Conservation (phyloP, 352 stramenopile species). For the Chrysophaeum taylorii region DNA sequence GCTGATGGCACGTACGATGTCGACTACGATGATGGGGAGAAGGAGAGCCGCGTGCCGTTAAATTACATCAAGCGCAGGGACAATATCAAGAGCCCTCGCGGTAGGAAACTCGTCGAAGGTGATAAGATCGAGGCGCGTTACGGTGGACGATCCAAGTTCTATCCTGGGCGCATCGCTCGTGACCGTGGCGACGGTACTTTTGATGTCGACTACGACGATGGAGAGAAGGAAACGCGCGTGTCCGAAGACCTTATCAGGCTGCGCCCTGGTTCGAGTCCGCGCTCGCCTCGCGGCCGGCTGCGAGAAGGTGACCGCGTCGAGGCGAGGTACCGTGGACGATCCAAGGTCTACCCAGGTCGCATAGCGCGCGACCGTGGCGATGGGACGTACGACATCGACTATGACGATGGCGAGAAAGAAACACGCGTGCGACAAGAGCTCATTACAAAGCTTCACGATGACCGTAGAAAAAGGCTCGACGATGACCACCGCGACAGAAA, state of each 20-base stretch:
- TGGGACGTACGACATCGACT: constrained; percentile 32
- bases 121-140: constrained; percentile 27
- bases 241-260: constrained; percentile 30
- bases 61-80: constrained; percentile 35
- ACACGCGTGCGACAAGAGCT: constrained; percentile 25
- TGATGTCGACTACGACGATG: constrained; percentile 56
- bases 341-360: constrained; percentile 17
- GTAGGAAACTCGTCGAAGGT: constrained; percentile 11
- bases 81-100: constrained; percentile 34
- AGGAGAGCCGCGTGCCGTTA: constrained; percentile 33
- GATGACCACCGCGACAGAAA: background rate
- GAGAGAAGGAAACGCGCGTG: constrained; percentile 51
- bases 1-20: constrained; percentile 51
- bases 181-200: constrained; percentile 32
- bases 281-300: background rate
- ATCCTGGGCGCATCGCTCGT: constrained; percentile 38
- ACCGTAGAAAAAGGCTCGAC: background rate
- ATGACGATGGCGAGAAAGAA: constrained; percentile 34
- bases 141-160: constrained; percentile 27
- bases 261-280: background rate
- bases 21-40: constrained; percentile 54
- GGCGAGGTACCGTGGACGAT: constrained; percentile 19
- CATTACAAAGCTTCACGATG: constrained; percentile 16
- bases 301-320: constrained; percentile 18
- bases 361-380: constrained; percentile 18